Base-by-base conservation (phyloP, 208 protist species). In the Trypanosoma avium region DNA sequence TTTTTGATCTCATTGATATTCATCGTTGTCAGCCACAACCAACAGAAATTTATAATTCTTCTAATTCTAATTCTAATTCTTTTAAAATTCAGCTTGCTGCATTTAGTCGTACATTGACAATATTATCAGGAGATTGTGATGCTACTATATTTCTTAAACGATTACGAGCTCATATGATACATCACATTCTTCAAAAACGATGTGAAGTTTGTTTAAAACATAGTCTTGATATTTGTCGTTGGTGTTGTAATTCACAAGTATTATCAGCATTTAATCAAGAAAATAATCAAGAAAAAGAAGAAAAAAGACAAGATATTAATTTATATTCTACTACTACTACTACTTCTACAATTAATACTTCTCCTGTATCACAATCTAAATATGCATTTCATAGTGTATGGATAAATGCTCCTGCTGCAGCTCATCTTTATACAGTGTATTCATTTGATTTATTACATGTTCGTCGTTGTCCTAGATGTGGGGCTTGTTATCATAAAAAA, bases 1-100 rank as follows among this genome's bases (percentile, higher is more conserved):
- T 79, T n/a, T 29, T 36, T 30, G 77, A 82, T 42, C 59, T 82
- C 47, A 21, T 56, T 9, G 77, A 82, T 36, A 29, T 82, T 3
- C 59, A 72, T 38, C 48, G 66, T 19, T 69, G 50, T n/a, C 21
- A 49, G 17, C 15, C 32, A 46, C n/a, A n/a, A n/a, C n/a, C n/a
- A n/a, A n/a, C n/a, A n/a, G n/a, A n/a, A n/a, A n/a, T n/a, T n/a
- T n/a, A n/a, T n/a, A n/a, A n/a, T n/a, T n/a, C n/a, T n/a, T n/a
- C n/a, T n/a, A n/a, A n/a, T n/a, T n/a, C n/a, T n/a, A n/a, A n/a
- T n/a, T n/a, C n/a, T n/a, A n/a, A n/a, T n/a, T n/a, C n/a, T n/a
- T n/a, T n/a, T n/a, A n/a, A n/a, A n/a, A n/a, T n/a, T n/a, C n/a
- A n/a, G n/a, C n/a, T n/a, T n/a, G 12, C 54, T 4, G 58, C 50